A percentile compares a stretch with the other conserved stretches of the same genome.
Evolutionary conservation across 2,329 filamentous ascomycete species (phyloP).

Genomic region (Cladosporium sp.): DNA sequence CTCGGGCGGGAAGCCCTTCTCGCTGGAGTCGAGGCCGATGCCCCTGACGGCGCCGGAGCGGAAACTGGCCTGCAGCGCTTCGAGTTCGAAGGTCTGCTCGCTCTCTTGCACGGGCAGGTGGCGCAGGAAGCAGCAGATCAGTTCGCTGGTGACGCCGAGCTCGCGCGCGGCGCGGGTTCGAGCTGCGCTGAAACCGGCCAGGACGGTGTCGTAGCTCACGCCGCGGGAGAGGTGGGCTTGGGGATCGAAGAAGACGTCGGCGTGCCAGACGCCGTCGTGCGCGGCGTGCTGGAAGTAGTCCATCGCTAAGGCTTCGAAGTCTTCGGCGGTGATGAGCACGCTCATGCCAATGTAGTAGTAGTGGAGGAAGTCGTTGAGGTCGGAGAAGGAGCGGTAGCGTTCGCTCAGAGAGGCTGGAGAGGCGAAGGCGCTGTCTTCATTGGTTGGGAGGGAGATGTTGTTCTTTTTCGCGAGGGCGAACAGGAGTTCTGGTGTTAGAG

Average conservation of each 20-base stretch:
- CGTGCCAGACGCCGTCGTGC: conserved; percentile 63
- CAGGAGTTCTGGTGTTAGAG: conserved; percentile 64
- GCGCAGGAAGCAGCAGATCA: conserved; percentile 70
- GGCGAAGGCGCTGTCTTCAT: conserved; percentile 58
- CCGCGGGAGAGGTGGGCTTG: conserved; percentile 67
- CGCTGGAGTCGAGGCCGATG: conserved; percentile 65
- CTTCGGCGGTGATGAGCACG: conserved; percentile 59
- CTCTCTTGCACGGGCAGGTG: conserved; percentile 63
- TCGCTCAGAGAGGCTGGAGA: conserved; percentile 56
- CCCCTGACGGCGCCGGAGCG: conserved; percentile 53
- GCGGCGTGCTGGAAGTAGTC: conserved; percentile 65
- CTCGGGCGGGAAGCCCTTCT: conserved; percentile 41
- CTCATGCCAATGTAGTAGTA: conserved; percentile 77
- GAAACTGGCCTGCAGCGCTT: conserved; percentile 42
- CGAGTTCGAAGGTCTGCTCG: conserved; percentile 41
- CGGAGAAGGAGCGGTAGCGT: conserved; percentile 65
- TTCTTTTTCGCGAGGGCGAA: conserved; percentile 67
- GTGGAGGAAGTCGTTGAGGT: conserved; percentile 71
- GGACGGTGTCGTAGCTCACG: conserved; percentile 59
- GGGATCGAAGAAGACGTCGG: conserved; percentile 78
- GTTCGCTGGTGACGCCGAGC: conserved; percentile 59
- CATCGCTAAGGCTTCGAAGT: conserved; percentile 70
- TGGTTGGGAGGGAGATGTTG: conserved; percentile 52
- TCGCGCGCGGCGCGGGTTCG: conserved; percentile 57
- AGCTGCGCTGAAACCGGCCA: conserved; percentile 60